Evolutionary conservation across 768 basidiomycete genomes (phyloP), one percentile per base, ranked within the genome.

Genomic region (Termitomyces sp.): DNA sequence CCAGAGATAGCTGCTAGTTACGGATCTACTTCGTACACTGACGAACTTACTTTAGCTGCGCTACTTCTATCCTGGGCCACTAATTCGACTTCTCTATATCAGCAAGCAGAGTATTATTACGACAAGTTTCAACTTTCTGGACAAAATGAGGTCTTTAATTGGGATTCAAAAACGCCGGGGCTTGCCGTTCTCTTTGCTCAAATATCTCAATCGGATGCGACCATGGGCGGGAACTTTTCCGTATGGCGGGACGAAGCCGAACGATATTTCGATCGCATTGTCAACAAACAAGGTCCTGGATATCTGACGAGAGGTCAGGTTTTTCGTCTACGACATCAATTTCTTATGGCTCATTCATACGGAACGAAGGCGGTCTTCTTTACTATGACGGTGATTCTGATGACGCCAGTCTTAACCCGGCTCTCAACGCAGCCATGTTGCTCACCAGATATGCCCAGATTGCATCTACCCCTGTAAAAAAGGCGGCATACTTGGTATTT

Each of bases 371-470:
- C 44, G 91, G 95, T 3, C 74, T 96, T 42, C 72, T 95, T 5
- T 94, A 80, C 67, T 96, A 89, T 61, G 72, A 83, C n/a, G 91
- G 89, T 16, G 91, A 93, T 70, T 95, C 93, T 1, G 83, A 93
- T 63, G 74, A 77, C 6, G 90, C 88, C 8, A 86, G 86, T 59
- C 76, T 95, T 39, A 95, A 95, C 67, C 93, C 93, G 27, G 88
- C 95, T 1, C 75, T 95, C 63, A 95, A 95, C 60, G 82, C 86
- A 5, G 93, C 95, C 2, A 91, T 93, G 90, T 74, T 95, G 46
- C 71, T 95, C 65, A 78, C 80, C 39, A 82, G 87, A 67, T 96
- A 91, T 70, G 87, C 88, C 3, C 84, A 85, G 16, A 73, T 93
- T 55, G 87, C 91, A 0, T 85, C 89, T 1, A 84, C 78, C 6